Percentiles rank a stretch among this genome's conserved stretches.
Evolutionary conservation across 352 stramenopile genomes (phyloP).

Genomic region (Blastocystis sp.): DNA sequence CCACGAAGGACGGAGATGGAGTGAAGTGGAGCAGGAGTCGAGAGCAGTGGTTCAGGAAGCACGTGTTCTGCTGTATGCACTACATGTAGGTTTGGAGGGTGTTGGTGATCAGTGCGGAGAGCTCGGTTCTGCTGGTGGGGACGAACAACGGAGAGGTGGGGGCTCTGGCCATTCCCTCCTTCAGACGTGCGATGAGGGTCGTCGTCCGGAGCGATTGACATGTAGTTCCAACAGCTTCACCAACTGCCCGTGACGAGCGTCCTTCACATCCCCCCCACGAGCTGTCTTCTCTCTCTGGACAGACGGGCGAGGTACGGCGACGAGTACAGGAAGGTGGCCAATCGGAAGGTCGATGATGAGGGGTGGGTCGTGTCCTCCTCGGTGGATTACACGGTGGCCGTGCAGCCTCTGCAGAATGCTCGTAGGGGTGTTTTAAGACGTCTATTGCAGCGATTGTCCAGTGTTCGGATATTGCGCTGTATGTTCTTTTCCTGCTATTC

Average conservation of each 20-base stretch:
- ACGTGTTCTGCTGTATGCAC: background rate
- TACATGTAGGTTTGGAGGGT: background rate
- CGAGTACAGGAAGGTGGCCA: background rate
- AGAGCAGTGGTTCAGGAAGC: background rate
- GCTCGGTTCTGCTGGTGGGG: background rate
- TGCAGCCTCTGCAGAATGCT: background rate
- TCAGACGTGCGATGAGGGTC: background rate
- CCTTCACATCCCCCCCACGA: background rate
- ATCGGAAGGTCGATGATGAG: background rate
- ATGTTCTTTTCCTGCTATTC: background rate
- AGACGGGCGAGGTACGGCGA: background rate
- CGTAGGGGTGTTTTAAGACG: background rate
- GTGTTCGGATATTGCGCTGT: background rate
- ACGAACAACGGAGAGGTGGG: slow-evolving; percentile 29
- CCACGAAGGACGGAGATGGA: background rate
- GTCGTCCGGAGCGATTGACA: background rate
- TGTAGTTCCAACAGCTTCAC: background rate
- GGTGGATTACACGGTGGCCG: slow-evolving; percentile 39
- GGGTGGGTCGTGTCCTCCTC: slow-evolving; percentile 41
- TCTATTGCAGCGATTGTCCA: background rate
- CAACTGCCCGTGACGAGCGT: background rate
- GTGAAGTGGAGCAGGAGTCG: background rate
- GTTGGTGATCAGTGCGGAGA: background rate
- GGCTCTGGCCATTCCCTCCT: background rate
- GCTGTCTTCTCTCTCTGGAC: background rate